These are phyloP conservation scores for Graphilbum fragrans DNA, from an alignment of 2,329 filamentous ascomycete genomes.

Conservation along the genomic window DNA sequence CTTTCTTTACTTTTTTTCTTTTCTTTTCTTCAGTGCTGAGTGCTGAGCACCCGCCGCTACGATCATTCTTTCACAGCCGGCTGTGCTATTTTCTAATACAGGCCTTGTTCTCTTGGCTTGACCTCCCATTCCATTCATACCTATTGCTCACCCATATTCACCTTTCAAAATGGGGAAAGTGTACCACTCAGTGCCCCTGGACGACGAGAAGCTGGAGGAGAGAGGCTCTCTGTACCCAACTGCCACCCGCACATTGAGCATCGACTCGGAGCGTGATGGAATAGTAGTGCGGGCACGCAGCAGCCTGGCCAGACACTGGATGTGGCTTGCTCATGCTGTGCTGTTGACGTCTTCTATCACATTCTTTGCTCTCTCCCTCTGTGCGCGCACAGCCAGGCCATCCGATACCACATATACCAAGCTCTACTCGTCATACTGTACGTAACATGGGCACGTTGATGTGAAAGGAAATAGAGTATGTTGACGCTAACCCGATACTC, in stretches of 20 bases:
- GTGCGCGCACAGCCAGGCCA: conserved; percentile 20
- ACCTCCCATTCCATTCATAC: not conserved
- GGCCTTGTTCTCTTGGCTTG: not conserved
- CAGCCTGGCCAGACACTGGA: conserved; percentile 17
- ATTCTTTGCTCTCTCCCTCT: conserved; percentile 27
- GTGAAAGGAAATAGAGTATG: not conserved
- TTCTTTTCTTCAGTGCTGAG: not conserved
- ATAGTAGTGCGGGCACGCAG: conserved; percentile 4
- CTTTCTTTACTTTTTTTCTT: not conserved
- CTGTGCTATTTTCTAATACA: not conserved
- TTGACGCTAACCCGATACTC: not conserved
- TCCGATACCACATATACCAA: conserved; percentile 21
- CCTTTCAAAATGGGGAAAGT: conserved; percentile 17
- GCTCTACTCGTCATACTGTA: conserved; percentile 29
- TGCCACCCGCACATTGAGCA: conserved; percentile 4
- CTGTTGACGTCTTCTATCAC: conserved; percentile 26
- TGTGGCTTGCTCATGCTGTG: conserved; percentile 26
- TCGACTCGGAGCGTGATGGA: conserved; percentile 5
- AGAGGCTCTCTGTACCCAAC: conserved; percentile 1
- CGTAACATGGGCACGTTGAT: not conserved
- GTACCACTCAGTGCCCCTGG: conserved; percentile 22
- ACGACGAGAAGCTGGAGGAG: conserved; percentile 22
- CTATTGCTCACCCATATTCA: conserved; percentile 5
- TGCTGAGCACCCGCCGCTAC: not conserved
- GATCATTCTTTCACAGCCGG: not conserved